Base-by-base conservation (phyloP, 345 rosid species). In the Luvunga scandens region DNA sequence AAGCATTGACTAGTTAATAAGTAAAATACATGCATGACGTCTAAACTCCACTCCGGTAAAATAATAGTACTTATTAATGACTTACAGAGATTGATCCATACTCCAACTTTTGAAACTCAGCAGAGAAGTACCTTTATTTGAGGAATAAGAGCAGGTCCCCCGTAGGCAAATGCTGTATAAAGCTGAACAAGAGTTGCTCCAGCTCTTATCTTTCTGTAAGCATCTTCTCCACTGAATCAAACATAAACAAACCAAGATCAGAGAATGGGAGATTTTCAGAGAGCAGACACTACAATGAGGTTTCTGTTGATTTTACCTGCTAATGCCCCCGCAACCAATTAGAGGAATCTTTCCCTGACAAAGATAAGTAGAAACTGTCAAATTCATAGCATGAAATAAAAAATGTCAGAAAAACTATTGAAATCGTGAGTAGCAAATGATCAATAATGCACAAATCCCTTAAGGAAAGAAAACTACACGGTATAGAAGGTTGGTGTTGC, bases 181-280 rank as follows among this genome's bases (percentile, higher is more conserved):
- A 96, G 92, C 89, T 96, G 99, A 83, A 94, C 93, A 78, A 96
- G 99, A 45, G 94, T 92, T 69, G 98, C 99, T 78, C 98, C 99
- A 7, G 97, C 92, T 85, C 99, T 88, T 70, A 96, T 86, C 85
- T 92, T 96, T 79, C 88, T 86, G 89, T 92, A 96, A 77, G 99
- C 99, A 80, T 96, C 99, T 84, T 94, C 98, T 67, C 99, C 98
- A 84, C 99, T 96, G 84, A 79, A 83, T 76, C 79, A 74, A 72
- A 63, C 38, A 71, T 10, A 69, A 18, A 53, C 24, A 66, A 69
- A 71, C 22, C 27, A 22, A 68, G 68, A 71, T 60, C 19, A 74
- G 66, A 60, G 56, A 36, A 25, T n/a, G 42, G 1, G 38, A 76
- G 70, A 59, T 25, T 24, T 36, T 27, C 28, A 69, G 34, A 61